Percentiles rank a stretch among this genome's conserved stretches.
These are phyloP conservation scores for Aaosphaeria arxii DNA, from an alignment of 2,329 filamentous ascomycete genomes.

Conservation along the genomic window DNA sequence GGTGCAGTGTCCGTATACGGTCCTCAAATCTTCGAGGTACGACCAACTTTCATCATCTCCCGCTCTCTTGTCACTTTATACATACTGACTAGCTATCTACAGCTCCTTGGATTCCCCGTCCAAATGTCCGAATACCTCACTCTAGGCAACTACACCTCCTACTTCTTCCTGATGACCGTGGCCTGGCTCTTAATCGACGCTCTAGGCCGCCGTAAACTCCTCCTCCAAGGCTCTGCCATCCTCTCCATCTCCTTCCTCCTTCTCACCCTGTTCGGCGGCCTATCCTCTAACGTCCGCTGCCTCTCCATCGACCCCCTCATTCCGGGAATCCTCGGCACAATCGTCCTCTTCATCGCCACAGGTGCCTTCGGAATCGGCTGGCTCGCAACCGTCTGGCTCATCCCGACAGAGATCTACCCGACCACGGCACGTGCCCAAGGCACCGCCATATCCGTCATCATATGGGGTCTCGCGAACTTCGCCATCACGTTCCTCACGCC, in stretches of 20 bases:
- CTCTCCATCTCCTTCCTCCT: constrained; percentile 51
- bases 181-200: constrained; percentile 60
- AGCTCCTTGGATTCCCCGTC: constrained; percentile 56
- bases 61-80: neutral
- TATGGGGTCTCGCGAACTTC: constrained; percentile 60
- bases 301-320: constrained; percentile 40
- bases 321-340: constrained; percentile 50
- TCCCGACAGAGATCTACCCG: constrained; percentile 58
- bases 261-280: constrained; percentile 50
- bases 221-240: constrained; percentile 52
- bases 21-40: constrained; percentile 58
- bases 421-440: constrained; percentile 55
- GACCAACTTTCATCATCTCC: constrained; percentile 1
- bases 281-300: constrained; percentile 41
- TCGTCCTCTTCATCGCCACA: constrained; percentile 56
- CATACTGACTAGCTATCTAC: constrained; percentile 4
- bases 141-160: constrained; percentile 59
- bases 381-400: constrained; percentile 59
- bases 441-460: constrained; percentile 52
- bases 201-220: constrained; percentile 52
- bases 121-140: constrained; percentile 55
- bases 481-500: constrained; percentile 56
- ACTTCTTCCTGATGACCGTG: constrained; percentile 60
- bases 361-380: constrained; percentile 61
- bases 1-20: constrained; percentile 62